Base-by-base conservation (phyloP, 768 basidiomycete species). In the Lentinula detonsa region DNA sequence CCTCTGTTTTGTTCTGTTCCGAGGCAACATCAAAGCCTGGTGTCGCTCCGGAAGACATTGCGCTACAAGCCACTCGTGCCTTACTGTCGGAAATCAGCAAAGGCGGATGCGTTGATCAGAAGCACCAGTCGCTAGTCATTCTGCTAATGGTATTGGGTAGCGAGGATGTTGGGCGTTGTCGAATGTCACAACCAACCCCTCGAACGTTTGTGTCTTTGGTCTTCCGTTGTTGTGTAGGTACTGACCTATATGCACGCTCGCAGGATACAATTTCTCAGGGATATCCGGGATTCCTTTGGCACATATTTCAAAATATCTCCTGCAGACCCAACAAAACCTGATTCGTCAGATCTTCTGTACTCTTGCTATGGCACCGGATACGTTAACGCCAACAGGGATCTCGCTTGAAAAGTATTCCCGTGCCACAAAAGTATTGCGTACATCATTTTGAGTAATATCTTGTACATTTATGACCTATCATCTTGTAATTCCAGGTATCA, bases 71-170 rank as follows among this genome's bases (percentile, higher is more conserved):
- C 13, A 84, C 95, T 11, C 83, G 90, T 4, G 78, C 85, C 7
- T 80, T 99, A 35, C 77, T 99, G 40, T 75, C 81, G 4, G 94
- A 97, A 72, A 83, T 98, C 35, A 78, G 80, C 46, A 78, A 77
- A 53, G 93, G 95, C 1, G 95, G 97, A 4, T 98, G 96, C 68
- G 83, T 98, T 2, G 97, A 98, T 71, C 81, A 87, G 49, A 86
- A 88, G 64, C 94, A 95, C 69, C 97, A 99, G 73, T 82, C 79
- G 51, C 76, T 98, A 8, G 88, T 95, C 4, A 76, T 96, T 43
- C 73, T 96, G 39, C 81, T 93, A 79, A 95, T 99, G 93, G 88
- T 91, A 3, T 78, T 98, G n/a, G 97, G 97, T 8, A 95, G 93
- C 63, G 97, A 98, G 70, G 97, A 99, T 70, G 94, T 98, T 0